A percentile compares a stretch with the other conserved stretches of the same genome.
Evolutionary conservation across 129 eudicot species (phyloP).

Genomic region (Apium graveolens): DNA sequence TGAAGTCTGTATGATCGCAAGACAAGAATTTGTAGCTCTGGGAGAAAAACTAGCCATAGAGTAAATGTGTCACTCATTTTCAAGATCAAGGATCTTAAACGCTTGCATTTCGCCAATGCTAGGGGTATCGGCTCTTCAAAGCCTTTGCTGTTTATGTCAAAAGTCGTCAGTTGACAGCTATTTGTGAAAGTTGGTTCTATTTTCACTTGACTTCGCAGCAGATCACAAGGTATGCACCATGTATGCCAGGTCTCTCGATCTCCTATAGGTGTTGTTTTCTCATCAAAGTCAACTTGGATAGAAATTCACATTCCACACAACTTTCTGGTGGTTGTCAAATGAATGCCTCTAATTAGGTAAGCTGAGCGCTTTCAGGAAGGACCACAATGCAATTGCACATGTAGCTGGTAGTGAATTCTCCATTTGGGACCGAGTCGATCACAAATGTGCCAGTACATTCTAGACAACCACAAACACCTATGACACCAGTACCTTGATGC

Average conservation of each 20-base stretch:
- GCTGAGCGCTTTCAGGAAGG: conserved; percentile 62
- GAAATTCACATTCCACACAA: conserved; percentile 49
- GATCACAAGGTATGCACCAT: no score
- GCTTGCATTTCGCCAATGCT: neutral
- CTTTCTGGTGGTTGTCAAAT: conserved; percentile 47
- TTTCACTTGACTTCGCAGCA: no score
- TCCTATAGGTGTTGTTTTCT: no score
- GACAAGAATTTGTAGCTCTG: conserved; percentile 7
- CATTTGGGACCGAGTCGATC: conserved; percentile 84
- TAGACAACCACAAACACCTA: conserved; percentile 85
- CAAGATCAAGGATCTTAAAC: neutral
- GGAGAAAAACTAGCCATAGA: conserved; percentile 1
- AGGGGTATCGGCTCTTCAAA: neutral
- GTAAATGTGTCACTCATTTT: conserved; percentile 17
- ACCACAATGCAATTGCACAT: conserved; percentile 69
- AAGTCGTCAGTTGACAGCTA: neutral
- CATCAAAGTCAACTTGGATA: no score
- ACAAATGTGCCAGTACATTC: conserved; percentile 76
- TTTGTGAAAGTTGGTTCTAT: neutral
- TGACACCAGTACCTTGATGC: conserved; percentile 68
- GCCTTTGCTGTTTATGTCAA: neutral
- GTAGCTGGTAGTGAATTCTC: conserved; percentile 57
- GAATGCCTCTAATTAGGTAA: no score
- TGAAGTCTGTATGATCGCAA: conserved; percentile 8
- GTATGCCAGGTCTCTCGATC: no score